A percentile compares a stretch with the other conserved stretches of the same genome.
Evolutionary conservation across 1,284 basidiomycete genomes (phyloP).

Genomic region (Neonothopanus nambi): DNA sequence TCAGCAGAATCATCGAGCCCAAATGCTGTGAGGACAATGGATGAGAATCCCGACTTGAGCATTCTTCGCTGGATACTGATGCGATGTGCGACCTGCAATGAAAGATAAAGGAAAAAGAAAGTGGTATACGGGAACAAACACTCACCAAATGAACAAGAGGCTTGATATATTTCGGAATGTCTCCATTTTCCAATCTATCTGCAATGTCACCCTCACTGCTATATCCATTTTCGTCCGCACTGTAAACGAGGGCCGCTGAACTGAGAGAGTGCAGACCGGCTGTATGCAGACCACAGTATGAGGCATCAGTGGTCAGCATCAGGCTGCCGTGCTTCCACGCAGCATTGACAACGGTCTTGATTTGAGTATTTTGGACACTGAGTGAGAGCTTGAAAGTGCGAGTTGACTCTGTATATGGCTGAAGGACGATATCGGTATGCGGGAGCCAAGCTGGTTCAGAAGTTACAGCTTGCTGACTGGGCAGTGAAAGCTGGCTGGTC

Average conservation of each 20-base stretch:
- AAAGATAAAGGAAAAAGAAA: neutral
- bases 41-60: neutral
- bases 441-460: neutral
- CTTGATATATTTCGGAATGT: neutral
- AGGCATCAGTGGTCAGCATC: neutral
- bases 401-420: constrained; percentile 1
- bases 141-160: neutral
- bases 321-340: neutral
- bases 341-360: neutral
- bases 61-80: neutral
- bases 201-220: neutral
- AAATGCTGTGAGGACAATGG: neutral
- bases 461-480: neutral
- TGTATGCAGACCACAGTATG: neutral
- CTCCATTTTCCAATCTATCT: neutral
- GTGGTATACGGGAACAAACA: neutral
- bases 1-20: neutral
- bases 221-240: neutral
- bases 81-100: neutral
- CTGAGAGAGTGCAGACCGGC: neutral
- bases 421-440: neutral
- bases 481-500: neutral
- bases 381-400: neutral
- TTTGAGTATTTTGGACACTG: neutral
- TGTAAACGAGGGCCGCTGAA: neutral